These are phyloP conservation scores for Lotmaria passim DNA, from an alignment of 208 protist genomes.

Conservation along the genomic window DNA sequence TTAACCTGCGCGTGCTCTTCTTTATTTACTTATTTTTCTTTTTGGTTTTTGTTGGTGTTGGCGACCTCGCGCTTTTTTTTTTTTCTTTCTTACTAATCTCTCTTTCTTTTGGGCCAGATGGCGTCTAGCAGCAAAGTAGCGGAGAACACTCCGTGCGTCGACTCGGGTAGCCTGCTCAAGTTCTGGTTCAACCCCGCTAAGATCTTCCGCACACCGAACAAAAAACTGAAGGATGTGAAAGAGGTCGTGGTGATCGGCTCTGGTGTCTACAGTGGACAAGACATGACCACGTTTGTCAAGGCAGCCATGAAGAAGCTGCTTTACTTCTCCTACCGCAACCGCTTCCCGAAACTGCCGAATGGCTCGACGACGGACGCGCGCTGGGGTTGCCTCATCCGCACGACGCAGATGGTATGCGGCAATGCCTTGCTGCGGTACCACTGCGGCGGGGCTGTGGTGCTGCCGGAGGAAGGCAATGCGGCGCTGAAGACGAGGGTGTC, in stretches of 20 bases:
- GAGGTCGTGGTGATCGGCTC: constrained; percentile 43
- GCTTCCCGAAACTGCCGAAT: constrained; percentile 61
- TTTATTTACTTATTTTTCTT: no score
- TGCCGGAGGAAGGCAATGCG: constrained; percentile 24
- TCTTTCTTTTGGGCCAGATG: no score
- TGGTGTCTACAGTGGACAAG: constrained; percentile 39
- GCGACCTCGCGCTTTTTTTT: no score
- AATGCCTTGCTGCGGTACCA: constrained; percentile 56
- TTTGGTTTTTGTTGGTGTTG: no score
- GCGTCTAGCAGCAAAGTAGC: constrained; percentile 14
- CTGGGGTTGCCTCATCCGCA: constrained; percentile 93
- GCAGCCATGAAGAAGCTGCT: constrained; percentile 43
- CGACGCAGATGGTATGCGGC: constrained; percentile 88
- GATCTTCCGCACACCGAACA: constrained; percentile 16
- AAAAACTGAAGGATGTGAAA: constrained; percentile 24
- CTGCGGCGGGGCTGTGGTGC: constrained; percentile 21
- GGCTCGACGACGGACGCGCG: constrained; percentile 73
- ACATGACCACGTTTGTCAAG: constrained; percentile 40
- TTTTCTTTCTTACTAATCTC: no score
- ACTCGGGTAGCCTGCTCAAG: constrained; percentile 46
- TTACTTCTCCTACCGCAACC: constrained; percentile 87
- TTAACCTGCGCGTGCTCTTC: no score
- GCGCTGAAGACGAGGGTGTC: constrained; percentile 27
- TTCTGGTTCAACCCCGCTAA: constrained; percentile 45
- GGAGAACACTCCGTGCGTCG: constrained; percentile 33